phyloP scores from a whole-genome alignment of 1,139 yeast genomes.

The Suhomyces choctaworum region DNA sequence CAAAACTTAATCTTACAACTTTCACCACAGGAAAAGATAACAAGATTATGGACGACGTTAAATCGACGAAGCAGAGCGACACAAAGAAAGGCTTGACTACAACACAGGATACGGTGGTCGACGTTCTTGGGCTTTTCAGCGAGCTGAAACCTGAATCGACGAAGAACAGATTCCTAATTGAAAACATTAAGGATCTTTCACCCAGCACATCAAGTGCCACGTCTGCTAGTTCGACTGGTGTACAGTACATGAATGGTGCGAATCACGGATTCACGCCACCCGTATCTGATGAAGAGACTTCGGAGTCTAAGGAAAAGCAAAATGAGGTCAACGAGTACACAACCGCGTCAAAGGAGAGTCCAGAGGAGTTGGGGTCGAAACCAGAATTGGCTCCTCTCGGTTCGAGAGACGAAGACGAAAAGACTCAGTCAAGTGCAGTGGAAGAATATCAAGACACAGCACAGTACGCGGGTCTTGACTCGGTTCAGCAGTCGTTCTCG shows the following conservation, averaged over 20 bases:
- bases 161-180: constrained; percentile 6
- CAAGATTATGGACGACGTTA: constrained; percentile 1
- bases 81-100: constrained; percentile 14
- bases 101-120: constrained; percentile 18
- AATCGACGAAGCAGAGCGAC: constrained; percentile 1
- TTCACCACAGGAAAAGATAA: constrained; percentile 1
- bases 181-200: constrained; percentile 7
- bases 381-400: background rate
- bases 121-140: constrained; percentile 17
- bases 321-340: background rate
- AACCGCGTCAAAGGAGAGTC: background rate
- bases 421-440: background rate
- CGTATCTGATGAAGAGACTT: constrained; percentile 18
- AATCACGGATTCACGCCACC: constrained; percentile 22
- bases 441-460: background rate
- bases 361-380: background rate
- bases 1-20: constrained; percentile 3
- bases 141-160: constrained; percentile 8
- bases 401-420: background rate
- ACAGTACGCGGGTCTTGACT: constrained; percentile 4
- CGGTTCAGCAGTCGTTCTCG: constrained; percentile 9
- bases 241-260: constrained; percentile 1
- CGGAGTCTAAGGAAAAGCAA: constrained; percentile 1
- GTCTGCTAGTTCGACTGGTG: constrained; percentile 1
- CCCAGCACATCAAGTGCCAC: constrained; percentile 4